Evolutionary conservation across 768 basidiomycete genomes (phyloP).

Genomic region (Lactifluus piperatus): DNA sequence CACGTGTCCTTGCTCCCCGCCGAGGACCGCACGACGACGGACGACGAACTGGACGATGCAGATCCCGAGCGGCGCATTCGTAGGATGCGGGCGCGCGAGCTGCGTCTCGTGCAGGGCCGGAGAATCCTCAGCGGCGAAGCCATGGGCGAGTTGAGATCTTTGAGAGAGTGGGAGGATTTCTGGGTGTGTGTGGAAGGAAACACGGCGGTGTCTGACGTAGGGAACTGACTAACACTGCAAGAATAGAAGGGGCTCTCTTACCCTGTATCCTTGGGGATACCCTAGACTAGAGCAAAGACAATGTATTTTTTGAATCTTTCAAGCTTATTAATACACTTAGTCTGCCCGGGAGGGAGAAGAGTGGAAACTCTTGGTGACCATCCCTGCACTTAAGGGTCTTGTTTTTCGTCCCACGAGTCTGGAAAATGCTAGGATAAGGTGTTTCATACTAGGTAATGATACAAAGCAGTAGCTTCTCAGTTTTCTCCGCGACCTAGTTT

Average conservation of each 20-base stretch:
- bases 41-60: slow-evolving; percentile 64
- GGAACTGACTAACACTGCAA: too few relatives aligned
- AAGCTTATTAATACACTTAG: too few relatives aligned
- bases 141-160: neutral
- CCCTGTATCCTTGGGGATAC: too few relatives aligned
- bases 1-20: slow-evolving; percentile 49
- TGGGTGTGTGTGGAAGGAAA: too few relatives aligned
- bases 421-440: neutral
- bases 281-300: too few relatives aligned
- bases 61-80: slow-evolving; percentile 60
- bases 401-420: neutral
- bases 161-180: slow-evolving; percentile 9
- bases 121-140: slow-evolving; percentile 38
- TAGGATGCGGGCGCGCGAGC: slow-evolving; percentile 79
- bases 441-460: slow-evolving; percentile 10
- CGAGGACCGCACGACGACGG: slow-evolving; percentile 51
- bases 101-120: slow-evolving; percentile 75
- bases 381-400: too few relatives aligned
- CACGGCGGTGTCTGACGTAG: too few relatives aligned
- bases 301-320: too few relatives aligned
- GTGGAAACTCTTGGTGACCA: too few relatives aligned
- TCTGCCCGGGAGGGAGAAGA: too few relatives aligned
- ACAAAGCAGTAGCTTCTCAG: slow-evolving; percentile 13
- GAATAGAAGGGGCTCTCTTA: too few relatives aligned
- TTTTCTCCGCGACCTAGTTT: slow-evolving; percentile 70